Evolutionary conservation across 108 stramenopile genomes (phyloP).

Genomic region (Epipyxis sp.): DNA sequence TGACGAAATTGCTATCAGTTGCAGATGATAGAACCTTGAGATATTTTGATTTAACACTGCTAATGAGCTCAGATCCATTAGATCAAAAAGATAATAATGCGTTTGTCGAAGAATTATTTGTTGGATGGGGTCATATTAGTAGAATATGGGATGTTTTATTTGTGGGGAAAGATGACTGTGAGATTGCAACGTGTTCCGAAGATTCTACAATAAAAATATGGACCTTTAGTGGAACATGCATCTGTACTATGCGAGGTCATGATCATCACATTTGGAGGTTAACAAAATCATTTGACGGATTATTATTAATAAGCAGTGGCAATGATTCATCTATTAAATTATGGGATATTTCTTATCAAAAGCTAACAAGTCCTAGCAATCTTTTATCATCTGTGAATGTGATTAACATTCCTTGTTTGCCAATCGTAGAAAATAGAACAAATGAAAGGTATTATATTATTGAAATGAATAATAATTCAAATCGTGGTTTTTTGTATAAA

Average conservation of each 20-base stretch:
- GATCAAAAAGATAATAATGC: not conserved
- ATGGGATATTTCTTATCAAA: too few species aligned
- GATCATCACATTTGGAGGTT: not conserved
- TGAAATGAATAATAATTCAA: too few species aligned
- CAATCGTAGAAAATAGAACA: too few species aligned
- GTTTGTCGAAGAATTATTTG: not conserved
- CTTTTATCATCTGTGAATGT: too few species aligned
- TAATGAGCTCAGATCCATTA: not conserved
- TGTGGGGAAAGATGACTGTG: not conserved
- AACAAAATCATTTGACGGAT: not conserved
- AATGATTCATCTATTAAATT: not conserved
- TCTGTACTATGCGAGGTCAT: not conserved
- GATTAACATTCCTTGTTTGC: too few species aligned
- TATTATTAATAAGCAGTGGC: not conserved
- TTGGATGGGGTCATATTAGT: not conserved
- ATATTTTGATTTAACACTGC: too few species aligned
- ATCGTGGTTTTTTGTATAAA: too few species aligned
- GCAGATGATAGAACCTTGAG: not conserved
- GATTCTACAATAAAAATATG: not conserved
- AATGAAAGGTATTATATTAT: too few species aligned
- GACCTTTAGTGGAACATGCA: not conserved
- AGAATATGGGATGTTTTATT: not conserved
- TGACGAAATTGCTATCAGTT: not conserved
- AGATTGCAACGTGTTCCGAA: not conserved
- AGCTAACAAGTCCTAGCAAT: too few species aligned